Conservation (phyloP, 148 eudicot species). For the Pouteria glomerata region DNA sequence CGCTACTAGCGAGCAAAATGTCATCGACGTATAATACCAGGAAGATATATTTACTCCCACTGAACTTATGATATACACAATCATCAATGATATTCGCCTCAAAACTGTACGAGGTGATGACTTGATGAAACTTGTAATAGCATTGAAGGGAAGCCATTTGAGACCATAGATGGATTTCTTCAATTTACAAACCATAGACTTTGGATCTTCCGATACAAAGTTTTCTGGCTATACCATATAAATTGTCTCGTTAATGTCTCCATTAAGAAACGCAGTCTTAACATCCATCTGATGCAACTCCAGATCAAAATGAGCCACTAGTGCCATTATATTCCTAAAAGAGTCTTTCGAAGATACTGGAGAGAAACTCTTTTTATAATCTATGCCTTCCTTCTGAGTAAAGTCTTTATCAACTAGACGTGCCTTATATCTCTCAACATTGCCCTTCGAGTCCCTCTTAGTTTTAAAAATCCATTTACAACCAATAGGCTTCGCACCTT, state of each 20-base stretch:
- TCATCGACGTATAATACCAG: neutral
- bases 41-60: neutral
- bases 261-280: neutral
- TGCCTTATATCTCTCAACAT: neutral
- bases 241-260: neutral
- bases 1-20: neutral
- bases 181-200: neutral
- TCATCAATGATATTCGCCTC: neutral
- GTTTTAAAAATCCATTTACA: no score
- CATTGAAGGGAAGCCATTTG: neutral
- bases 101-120: neutral
- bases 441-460: neutral
- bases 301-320: neutral
- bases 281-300: neutral
- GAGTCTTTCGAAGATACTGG: neutral
- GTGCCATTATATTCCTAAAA: neutral
- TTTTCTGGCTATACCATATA: slow-evolving; percentile 3
- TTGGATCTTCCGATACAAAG: neutral
- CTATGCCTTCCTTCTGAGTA: neutral
- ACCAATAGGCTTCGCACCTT: no score
- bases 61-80: neutral
- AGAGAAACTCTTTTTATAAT: neutral
- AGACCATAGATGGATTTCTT: slow-evolving; percentile 9
- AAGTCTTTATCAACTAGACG: neutral
- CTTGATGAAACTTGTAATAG: neutral